Conservation (phyloP, 192 early-diverging fungal genomes). For the Phycomyces nitens region DNA sequence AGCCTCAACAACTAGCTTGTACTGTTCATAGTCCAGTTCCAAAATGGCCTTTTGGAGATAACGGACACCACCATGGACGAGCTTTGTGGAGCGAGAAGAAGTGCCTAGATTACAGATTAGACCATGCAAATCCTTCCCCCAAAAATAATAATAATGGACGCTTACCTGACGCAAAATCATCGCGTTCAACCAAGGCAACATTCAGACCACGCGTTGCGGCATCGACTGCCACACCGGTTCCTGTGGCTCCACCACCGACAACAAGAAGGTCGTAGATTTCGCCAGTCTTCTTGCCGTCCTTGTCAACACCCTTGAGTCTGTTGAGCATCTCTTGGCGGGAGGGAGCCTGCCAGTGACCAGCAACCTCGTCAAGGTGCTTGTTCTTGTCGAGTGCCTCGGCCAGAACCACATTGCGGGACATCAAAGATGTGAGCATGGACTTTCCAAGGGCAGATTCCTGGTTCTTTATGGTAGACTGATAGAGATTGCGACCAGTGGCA, state of each 20-base stretch:
- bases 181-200: constrained; percentile 92
- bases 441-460: constrained; percentile 2
- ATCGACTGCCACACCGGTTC: constrained; percentile 87
- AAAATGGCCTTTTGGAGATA: constrained; percentile 95
- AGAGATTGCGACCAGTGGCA: constrained; percentile 6
- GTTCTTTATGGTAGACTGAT: constrained; percentile 3
- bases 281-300: constrained; percentile 33
- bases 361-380: constrained; percentile 40
- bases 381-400: constrained; percentile 18
- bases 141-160: neutral
- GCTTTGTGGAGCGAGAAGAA: constrained; percentile 87
- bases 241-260: constrained; percentile 95
- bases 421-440: neutral
- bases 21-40: constrained; percentile 94
- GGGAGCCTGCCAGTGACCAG: constrained; percentile 72
- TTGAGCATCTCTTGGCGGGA: constrained; percentile 69
- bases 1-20: constrained; percentile 92
- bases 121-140: neutral
- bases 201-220: constrained; percentile 89
- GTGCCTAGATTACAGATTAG: constrained; percentile 58
- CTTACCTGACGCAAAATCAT: constrained; percentile 87
- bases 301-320: constrained; percentile 54
- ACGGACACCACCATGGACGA: constrained; percentile 96
- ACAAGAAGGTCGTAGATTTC: constrained; percentile 80
- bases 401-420: constrained; percentile 11